These are phyloP conservation scores for Haplosporangium gracile DNA, from an alignment of 192 early-diverging fungal species.

Conservation along the genomic window DNA sequence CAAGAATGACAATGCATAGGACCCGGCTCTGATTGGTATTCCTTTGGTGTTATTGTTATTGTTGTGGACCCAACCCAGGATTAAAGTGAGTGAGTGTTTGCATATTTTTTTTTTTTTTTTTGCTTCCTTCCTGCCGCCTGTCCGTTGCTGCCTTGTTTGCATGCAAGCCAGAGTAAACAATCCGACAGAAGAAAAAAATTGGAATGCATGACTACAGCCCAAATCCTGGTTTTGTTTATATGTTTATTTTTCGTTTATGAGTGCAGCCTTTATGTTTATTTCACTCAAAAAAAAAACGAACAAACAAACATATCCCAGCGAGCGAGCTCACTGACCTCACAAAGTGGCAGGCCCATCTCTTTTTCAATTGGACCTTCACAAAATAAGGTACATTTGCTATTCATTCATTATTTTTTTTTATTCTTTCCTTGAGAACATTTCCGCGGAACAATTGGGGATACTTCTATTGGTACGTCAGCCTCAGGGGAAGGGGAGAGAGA, in stretches of 20 bases:
- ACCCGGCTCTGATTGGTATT: not conserved
- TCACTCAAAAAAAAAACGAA: not conserved
- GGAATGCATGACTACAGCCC: not conserved
- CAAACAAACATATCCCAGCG: too few relatives aligned
- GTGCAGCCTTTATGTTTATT: not conserved
- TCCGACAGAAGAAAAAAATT: not conserved
- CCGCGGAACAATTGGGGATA: not conserved
- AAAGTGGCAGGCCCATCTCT: not conserved
- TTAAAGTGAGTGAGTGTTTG: not conserved
- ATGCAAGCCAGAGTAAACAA: not conserved
- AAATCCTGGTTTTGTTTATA: not conserved
- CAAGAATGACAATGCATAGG: not conserved
- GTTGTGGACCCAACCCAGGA: not conserved
- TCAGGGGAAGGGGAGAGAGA: too few relatives aligned
- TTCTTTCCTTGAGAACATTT: not conserved
- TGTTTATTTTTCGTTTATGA: not conserved
- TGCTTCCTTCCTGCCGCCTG: too few relatives aligned
- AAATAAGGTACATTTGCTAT: not conserved
- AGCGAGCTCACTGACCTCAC: not conserved
- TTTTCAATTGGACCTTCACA: not conserved
- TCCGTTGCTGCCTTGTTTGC: not conserved
- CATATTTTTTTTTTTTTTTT: not conserved
- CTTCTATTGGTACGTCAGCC: not conserved
- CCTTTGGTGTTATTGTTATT: not conserved
- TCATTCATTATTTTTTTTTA: not conserved